phyloP scores from a whole-genome alignment of 495 filamentous ascomycete species.

The Daldinia caldariorum region DNA sequence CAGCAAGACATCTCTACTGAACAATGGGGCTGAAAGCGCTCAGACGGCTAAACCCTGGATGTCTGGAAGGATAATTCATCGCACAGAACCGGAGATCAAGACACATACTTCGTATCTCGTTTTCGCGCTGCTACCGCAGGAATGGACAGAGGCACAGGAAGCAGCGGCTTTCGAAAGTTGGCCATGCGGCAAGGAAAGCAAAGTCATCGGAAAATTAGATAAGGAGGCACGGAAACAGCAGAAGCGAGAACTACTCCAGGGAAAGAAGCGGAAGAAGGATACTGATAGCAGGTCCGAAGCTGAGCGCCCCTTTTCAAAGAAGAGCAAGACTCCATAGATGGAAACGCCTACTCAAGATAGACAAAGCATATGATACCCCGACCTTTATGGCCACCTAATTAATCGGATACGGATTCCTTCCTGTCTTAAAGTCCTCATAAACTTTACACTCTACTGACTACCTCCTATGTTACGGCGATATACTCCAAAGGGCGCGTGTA shows the following conservation, averaged over 20 bases:
- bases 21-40: constrained; percentile 46
- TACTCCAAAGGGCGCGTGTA: no score
- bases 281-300: constrained; percentile 21
- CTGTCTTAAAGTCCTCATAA: background rate
- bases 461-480: no score
- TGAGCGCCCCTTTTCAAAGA: constrained; percentile 34
- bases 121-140: constrained; percentile 87
- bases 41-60: constrained; percentile 50
- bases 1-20: constrained; percentile 20
- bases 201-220: constrained; percentile 62
- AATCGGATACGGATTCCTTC: background rate
- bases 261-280: constrained; percentile 46
- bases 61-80: constrained; percentile 78
- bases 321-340: constrained; percentile 37
- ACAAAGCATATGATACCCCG: constrained; percentile 37
- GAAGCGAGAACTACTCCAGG: constrained; percentile 54
- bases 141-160: constrained; percentile 88
- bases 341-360: background rate
- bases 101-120: constrained; percentile 95
- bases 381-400: constrained; percentile 25
- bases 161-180: constrained; percentile 69
- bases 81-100: constrained; percentile 88
- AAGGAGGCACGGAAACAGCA: constrained; percentile 60
- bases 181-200: constrained; percentile 59
- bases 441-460: background rate